Conservation (phyloP, 164 flowering plant genomes). For the Buxus sempervirens region DNA sequence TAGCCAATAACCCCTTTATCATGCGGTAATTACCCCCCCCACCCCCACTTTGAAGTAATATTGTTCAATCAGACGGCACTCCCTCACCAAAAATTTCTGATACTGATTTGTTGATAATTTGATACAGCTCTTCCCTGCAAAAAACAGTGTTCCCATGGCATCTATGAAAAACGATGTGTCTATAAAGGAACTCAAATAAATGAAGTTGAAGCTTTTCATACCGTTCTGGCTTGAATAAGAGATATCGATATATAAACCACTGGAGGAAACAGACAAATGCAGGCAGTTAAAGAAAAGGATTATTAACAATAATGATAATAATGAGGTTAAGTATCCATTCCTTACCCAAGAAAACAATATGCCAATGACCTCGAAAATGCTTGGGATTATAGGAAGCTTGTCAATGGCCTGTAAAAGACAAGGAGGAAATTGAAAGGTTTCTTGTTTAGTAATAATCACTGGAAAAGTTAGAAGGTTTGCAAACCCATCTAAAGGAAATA, state of each 20-base stretch:
- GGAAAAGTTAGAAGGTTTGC: not conserved
- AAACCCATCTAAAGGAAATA: not conserved
- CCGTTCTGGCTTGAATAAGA: slow-evolving; percentile 87
- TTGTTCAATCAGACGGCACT: slow-evolving; percentile 6
- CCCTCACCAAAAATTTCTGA: slow-evolving; percentile 69
- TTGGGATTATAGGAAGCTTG: slow-evolving; percentile 76
- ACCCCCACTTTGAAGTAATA: not conserved
- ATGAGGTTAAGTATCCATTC: slow-evolving; percentile 1
- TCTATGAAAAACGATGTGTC: not conserved
- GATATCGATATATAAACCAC: slow-evolving; percentile 92
- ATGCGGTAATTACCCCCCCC: not conserved
- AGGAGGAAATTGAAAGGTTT: not conserved
- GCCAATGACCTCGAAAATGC: slow-evolving; percentile 65
- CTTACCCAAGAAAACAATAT: slow-evolving; percentile 75
- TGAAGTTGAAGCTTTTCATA: slow-evolving; percentile 22
- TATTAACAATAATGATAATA: not conserved
- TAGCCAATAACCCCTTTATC: no score
- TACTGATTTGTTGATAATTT: slow-evolving; percentile 44
- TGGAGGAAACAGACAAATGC: slow-evolving; percentile 29
- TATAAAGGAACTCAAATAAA: not conserved
- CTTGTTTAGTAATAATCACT: not conserved
- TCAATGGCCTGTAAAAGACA: slow-evolving; percentile 55
- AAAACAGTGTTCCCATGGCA: not conserved
- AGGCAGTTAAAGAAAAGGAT: slow-evolving; percentile 4
- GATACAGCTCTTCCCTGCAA: slow-evolving; percentile 67